Conservation (phyloP, 176 grass and related monocot species). For the Otatea glauca region DNA sequence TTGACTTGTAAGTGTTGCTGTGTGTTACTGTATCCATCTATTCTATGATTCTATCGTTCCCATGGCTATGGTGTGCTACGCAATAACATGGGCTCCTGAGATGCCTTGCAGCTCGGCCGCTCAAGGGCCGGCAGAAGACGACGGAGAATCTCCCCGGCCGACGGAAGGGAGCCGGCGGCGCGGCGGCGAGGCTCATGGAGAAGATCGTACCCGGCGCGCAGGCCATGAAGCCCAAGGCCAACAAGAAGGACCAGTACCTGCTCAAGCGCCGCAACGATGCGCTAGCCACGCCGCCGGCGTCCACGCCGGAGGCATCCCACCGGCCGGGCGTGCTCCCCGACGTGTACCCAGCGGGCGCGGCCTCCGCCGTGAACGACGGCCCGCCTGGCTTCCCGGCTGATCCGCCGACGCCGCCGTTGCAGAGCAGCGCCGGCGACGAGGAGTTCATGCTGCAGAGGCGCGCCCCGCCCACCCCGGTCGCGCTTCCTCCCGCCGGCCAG, state of each 20-base stretch:
- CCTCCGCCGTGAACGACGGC: constrained; percentile 19
- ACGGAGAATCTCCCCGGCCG: constrained; percentile 33
- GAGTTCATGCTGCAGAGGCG: constrained; percentile 60
- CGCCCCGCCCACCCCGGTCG: neutral
- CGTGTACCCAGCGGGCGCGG: constrained; percentile 1
- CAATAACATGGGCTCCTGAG: constrained; percentile 29
- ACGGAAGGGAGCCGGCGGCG: constrained; percentile 38
- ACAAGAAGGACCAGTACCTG: constrained; percentile 88
- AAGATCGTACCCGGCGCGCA: constrained; percentile 36
- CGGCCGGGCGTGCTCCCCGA: constrained; percentile 45
- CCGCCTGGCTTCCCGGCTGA: constrained; percentile 52
- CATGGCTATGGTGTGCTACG: neutral
- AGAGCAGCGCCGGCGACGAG: constrained; percentile 35
- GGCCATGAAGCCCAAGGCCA: constrained; percentile 44
- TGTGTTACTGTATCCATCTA: neutral
- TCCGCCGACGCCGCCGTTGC: constrained; percentile 41
- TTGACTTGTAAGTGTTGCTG: neutral
- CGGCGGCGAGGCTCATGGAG: constrained; percentile 52
- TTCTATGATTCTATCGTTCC: neutral
- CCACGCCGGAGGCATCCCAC: neutral
- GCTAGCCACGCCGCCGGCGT: constrained; percentile 5
- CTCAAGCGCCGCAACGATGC: constrained; percentile 85
- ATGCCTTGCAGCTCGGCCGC: constrained; percentile 45
- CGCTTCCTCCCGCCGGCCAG: neutral
- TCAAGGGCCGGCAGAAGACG: constrained; percentile 44